Evolutionary conservation across 768 basidiomycete genomes (phyloP), one percentile per base, ranked within the genome.

Genomic region (Podaxis pistillaris): DNA sequence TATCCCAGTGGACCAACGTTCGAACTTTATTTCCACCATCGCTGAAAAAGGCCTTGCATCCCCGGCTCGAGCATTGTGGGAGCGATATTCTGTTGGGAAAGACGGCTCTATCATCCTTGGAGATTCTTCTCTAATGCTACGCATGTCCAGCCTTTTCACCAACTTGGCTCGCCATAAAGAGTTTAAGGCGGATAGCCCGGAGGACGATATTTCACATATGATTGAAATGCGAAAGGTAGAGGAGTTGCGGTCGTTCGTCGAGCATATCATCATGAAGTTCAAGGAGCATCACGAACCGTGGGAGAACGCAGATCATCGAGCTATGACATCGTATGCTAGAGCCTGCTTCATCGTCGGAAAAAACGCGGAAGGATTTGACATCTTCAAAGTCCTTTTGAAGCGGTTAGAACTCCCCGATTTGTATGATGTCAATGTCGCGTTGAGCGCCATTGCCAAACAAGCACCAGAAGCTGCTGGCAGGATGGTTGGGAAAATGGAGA

Each of bases 401-500:
- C 83, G 85, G 54, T 72, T 69, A 60, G 82, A 87, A 69, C 68
- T 81, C 56, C 87, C 87, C 15, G 88, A 91, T 70, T 65, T 81
- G 41, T 75, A 83, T 68, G 90, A 91, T 68, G 74, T 89, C 55
- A 90, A 89, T 67, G 82, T 91, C 54, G 80, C 79, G 44, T 77
- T 91, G 59, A 76, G 78, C 2, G 82, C 80, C 9, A 71, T 89
- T 56, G 82, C 87, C 28, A 74, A 78, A 62, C 70, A 79, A 64
- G 73, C 81, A 47, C 82, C 87, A 22, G 72, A 73, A 11, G 67
- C 67, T 15, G 90, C 85, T 1, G 75, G 73, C 22, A 67, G 64
- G 17, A 75, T 86, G 67, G 69, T 91, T n/a, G 68, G 76, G 59
- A 76, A 77, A 36, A 88, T 90, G 85, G 66, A 74, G 1, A 66